Evolutionary conservation across 1,139 yeast species (phyloP).

Genomic region (Kluyveromyces sp.): DNA sequence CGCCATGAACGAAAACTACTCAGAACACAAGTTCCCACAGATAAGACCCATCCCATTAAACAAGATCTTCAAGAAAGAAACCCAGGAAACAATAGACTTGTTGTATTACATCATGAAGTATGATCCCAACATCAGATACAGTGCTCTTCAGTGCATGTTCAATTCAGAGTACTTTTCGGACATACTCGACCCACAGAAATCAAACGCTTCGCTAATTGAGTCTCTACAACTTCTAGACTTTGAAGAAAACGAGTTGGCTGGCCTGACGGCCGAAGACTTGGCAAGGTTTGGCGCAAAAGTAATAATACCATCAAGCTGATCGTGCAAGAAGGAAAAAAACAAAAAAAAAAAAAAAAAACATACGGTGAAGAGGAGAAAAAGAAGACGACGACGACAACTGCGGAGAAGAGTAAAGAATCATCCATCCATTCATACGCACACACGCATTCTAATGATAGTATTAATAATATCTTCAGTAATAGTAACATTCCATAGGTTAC

Average conservation of each 20-base stretch:
- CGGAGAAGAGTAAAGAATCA: too few relatives aligned
- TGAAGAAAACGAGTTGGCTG: background rate
- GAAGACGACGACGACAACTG: too few relatives aligned
- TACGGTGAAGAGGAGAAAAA: too few relatives aligned
- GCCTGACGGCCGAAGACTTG: background rate
- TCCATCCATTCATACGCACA: too few relatives aligned
- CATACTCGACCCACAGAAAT: background rate
- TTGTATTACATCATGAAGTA: constrained; percentile 26
- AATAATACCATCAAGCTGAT: background rate
- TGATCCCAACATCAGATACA: constrained; percentile 28
- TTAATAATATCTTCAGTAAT: too few relatives aligned
- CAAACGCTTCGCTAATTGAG: background rate
- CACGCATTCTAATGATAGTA: too few relatives aligned
- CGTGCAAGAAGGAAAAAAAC: background rate
- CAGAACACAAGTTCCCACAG: constrained; percentile 96
- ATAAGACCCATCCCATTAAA: constrained; percentile 87
- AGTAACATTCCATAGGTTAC: too few relatives aligned
- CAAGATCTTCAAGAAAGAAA: constrained; percentile 63
- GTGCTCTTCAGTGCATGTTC: constrained; percentile 22
- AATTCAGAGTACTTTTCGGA: constrained; percentile 1
- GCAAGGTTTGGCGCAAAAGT: background rate
- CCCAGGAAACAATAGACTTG: constrained; percentile 27
- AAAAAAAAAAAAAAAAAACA: background rate
- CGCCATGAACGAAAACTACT: constrained; percentile 94
- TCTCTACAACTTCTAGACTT: constrained; percentile 1